These are phyloP conservation scores for Gnaphalium uliginosum DNA, from an alignment of 129 eudicot species.

Conservation along the genomic window DNA sequence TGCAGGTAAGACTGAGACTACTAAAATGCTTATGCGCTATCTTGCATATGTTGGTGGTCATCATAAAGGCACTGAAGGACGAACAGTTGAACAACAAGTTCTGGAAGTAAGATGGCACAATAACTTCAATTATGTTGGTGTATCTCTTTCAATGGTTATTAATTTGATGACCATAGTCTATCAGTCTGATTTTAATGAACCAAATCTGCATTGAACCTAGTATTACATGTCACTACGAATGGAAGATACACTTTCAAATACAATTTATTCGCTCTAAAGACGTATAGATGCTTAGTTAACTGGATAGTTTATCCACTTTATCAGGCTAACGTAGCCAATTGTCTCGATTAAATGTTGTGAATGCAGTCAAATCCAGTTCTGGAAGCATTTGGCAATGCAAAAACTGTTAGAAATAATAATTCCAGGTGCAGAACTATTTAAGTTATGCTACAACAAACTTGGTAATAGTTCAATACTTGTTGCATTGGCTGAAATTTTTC, in stretches of 20 bases:
- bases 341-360: slow-evolving; percentile 27
- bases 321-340: slow-evolving; percentile 11
- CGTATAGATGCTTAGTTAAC: slow-evolving; percentile 8
- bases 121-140: slow-evolving; percentile 21
- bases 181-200: background rate
- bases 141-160: slow-evolving; percentile 10
- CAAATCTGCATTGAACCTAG: background rate
- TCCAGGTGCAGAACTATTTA: slow-evolving; percentile 60
- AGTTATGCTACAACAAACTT: slow-evolving; percentile 29
- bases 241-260: slow-evolving; percentile 13
- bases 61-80: slow-evolving; percentile 87
- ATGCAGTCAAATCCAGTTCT: slow-evolving; percentile 98
- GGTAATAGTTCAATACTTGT: slow-evolving; percentile 8
- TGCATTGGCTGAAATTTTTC: slow-evolving; percentile 10
- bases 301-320: background rate
- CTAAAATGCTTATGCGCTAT: slow-evolving; percentile 98
- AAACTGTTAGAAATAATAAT: slow-evolving; percentile 95
- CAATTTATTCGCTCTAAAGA: background rate
- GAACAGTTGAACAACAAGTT: slow-evolving; percentile 99
- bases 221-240: background rate
- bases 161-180: background rate
- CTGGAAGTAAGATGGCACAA: slow-evolving; percentile 65
- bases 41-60: slow-evolving; percentile 98
- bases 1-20: slow-evolving; percentile 98
- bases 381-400: slow-evolving; percentile 99